Percentiles rank a stretch among this genome's conserved stretches.
Conservation (phyloP, 1,284 basidiomycete species). For the Cryptococcus amylolentus region DNA sequence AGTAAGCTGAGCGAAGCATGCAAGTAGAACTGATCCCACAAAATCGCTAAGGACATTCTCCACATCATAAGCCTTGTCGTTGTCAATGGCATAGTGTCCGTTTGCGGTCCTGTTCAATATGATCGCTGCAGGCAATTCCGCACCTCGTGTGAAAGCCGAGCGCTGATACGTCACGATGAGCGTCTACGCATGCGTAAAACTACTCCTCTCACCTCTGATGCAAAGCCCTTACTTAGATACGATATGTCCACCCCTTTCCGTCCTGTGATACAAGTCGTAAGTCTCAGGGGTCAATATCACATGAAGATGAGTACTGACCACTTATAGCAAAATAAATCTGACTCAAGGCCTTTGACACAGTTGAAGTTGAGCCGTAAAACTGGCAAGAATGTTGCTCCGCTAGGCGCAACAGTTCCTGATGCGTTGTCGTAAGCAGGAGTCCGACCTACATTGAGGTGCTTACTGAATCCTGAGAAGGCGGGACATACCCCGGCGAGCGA, state of each 20-base stretch:
- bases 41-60: slow-evolving; percentile 77
- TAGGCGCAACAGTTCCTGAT: slow-evolving; percentile 63
- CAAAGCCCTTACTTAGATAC: slow-evolving; percentile 60
- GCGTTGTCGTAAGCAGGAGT: background rate
- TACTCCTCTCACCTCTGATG: slow-evolving; percentile 56
- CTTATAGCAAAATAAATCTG: slow-evolving; percentile 82
- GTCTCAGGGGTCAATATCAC: background rate
- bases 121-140: slow-evolving; percentile 73
- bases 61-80: slow-evolving; percentile 56
- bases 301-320: slow-evolving; percentile 22
- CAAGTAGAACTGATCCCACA: slow-evolving; percentile 51
- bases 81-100: slow-evolving; percentile 77
- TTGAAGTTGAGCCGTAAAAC: slow-evolving; percentile 90
- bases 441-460: slow-evolving; percentile 15
- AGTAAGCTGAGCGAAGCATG: slow-evolving; percentile 3
- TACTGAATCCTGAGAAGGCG: slow-evolving; percentile 74
- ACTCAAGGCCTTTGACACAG: slow-evolving; percentile 73
- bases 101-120: slow-evolving; percentile 57
- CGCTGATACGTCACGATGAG: slow-evolving; percentile 50
- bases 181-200: background rate
- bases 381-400: slow-evolving; percentile 56
- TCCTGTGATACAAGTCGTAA: slow-evolving; percentile 47
- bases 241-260: slow-evolving; percentile 62
- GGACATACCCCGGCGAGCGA: slow-evolving; percentile 70
- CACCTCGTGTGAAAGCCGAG: slow-evolving; percentile 69